Percentiles rank a stretch among this genome's conserved stretches.
Evolutionary conservation across 2,329 filamentous ascomycete genomes (phyloP).

Genomic region (Dothiorella sarmentorum): DNA sequence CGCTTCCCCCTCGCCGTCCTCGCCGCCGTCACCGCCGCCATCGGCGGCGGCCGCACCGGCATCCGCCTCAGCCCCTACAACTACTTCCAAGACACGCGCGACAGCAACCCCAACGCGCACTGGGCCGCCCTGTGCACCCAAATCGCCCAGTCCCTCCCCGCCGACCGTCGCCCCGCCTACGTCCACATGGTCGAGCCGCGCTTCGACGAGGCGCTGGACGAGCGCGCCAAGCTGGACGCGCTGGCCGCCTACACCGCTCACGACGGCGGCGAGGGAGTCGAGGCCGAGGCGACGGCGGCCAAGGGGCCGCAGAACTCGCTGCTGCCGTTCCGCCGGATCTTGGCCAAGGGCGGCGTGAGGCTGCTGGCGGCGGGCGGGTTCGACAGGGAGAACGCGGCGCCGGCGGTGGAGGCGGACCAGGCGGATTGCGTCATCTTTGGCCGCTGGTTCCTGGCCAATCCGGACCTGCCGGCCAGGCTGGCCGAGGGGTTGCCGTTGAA

Average conservation of each 20-base stretch:
- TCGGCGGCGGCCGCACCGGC: slow-evolving; percentile 23
- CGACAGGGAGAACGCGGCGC: slow-evolving; percentile 31
- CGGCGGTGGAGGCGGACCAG: slow-evolving; percentile 33
- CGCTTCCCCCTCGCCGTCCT: slow-evolving; percentile 33
- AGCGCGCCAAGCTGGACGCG: slow-evolving; percentile 37
- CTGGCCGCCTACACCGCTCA: slow-evolving; percentile 34
- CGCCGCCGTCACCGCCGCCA: slow-evolving; percentile 27
- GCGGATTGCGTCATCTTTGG: slow-evolving; percentile 42
- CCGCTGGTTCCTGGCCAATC: slow-evolving; percentile 42
- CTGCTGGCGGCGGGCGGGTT: slow-evolving; percentile 42
- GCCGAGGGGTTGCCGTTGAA: slow-evolving; percentile 34
- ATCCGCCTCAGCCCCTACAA: slow-evolving; percentile 31
- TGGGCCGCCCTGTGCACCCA: slow-evolving; percentile 46
- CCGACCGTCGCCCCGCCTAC: slow-evolving; percentile 27
- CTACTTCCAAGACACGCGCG: slow-evolving; percentile 40
- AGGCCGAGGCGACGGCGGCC: slow-evolving; percentile 30
- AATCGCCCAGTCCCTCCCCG: slow-evolving; percentile 36
- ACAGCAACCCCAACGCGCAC: slow-evolving; percentile 44
- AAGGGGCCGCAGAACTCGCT: slow-evolving; percentile 28
- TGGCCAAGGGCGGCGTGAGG: slow-evolving; percentile 27
- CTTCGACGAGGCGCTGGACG: slow-evolving; percentile 36
- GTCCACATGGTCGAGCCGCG: slow-evolving; percentile 39
- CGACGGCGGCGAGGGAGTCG: slow-evolving; percentile 25
- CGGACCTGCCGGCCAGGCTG: slow-evolving; percentile 41
- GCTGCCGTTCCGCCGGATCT: slow-evolving; percentile 26